These are phyloP conservation scores for Thraustotheca clavata DNA, from an alignment of 352 stramenopile genomes.

Conservation along the genomic window DNA sequence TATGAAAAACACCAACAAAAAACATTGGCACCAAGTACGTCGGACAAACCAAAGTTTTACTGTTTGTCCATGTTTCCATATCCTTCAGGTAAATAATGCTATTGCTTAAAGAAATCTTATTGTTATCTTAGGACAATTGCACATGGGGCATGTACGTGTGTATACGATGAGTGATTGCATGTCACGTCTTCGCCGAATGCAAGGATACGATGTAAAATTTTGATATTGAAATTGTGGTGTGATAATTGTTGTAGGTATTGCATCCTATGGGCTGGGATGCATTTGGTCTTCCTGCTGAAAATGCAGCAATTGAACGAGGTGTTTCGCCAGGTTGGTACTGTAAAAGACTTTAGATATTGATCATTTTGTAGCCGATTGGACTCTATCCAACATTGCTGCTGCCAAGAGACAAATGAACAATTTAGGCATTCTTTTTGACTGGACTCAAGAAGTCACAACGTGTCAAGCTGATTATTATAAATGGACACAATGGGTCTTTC, in stretches of 20 bases:
- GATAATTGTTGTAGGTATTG: constrained; percentile 61
- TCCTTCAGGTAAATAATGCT: constrained; percentile 88
- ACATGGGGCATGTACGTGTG: constrained; percentile 98
- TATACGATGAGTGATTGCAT: constrained; percentile 99
- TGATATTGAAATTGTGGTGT: background rate
- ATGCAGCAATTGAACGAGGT: constrained; percentile 97
- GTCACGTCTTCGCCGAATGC: constrained; percentile 95
- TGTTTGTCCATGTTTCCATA: constrained; percentile 99
- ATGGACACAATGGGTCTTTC: constrained; percentile 99
- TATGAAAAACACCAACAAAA: constrained; percentile 2
- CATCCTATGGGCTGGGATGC: constrained; percentile 99
- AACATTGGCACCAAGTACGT: background rate
- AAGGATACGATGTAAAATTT: constrained; percentile 81
- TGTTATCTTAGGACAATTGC: constrained; percentile 66
- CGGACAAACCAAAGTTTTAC: constrained; percentile 65
- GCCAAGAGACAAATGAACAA: constrained; percentile 95
- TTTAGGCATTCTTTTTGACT: constrained; percentile 97
- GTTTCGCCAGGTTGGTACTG: constrained; percentile 69
- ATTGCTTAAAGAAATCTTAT: background rate
- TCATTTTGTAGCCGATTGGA: constrained; percentile 76
- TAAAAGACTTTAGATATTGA: background rate
- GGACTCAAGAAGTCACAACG: constrained; percentile 95
- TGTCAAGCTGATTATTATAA: constrained; percentile 96
- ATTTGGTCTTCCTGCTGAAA: constrained; percentile 99
- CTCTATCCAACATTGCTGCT: constrained; percentile 94